Conservation (phyloP, 202 grass and related monocot species). For the Panicum virgatum region DNA sequence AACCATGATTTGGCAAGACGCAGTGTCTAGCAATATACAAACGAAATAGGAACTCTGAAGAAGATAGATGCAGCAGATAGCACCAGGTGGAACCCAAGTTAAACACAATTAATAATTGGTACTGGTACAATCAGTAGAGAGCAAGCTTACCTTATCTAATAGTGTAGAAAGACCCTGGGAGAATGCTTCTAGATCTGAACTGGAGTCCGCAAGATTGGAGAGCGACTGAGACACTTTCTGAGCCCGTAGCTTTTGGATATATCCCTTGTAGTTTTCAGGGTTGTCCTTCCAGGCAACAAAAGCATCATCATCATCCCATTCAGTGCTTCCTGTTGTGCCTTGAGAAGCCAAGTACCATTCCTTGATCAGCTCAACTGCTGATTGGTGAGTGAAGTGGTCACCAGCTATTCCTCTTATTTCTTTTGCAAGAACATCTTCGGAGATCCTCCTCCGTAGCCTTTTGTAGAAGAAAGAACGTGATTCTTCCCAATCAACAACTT, state of each 20-base stretch:
- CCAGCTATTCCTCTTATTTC: constrained; percentile 58
- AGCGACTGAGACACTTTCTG: constrained; percentile 62
- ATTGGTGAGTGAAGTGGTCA: constrained; percentile 50
- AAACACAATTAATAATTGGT: constrained; percentile 1
- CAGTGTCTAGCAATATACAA: background rate
- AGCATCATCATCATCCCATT: constrained; percentile 78
- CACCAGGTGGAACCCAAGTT: constrained; percentile 16
- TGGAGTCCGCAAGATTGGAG: constrained; percentile 46
- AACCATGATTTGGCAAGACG: constrained; percentile 1
- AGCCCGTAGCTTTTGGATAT: constrained; percentile 64
- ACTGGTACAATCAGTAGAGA: background rate
- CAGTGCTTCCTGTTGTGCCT: constrained; percentile 24
- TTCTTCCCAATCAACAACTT: constrained; percentile 74
- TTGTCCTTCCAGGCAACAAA: constrained; percentile 76
- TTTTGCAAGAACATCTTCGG: constrained; percentile 58
- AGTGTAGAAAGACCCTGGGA: constrained; percentile 61
- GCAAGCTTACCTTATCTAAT: constrained; percentile 66
- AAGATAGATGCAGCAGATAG: background rate
- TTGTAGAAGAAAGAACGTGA: constrained; percentile 77
- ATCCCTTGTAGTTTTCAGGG: constrained; percentile 59
- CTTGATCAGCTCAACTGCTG: constrained; percentile 61
- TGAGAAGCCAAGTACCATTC: constrained; percentile 65
- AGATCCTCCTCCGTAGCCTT: constrained; percentile 60
- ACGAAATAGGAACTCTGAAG: background rate
- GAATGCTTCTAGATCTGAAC: constrained; percentile 63